Conservation (phyloP, 2,329 filamentous ascomycete genomes). For the Botrytis byssoidea region DNA sequence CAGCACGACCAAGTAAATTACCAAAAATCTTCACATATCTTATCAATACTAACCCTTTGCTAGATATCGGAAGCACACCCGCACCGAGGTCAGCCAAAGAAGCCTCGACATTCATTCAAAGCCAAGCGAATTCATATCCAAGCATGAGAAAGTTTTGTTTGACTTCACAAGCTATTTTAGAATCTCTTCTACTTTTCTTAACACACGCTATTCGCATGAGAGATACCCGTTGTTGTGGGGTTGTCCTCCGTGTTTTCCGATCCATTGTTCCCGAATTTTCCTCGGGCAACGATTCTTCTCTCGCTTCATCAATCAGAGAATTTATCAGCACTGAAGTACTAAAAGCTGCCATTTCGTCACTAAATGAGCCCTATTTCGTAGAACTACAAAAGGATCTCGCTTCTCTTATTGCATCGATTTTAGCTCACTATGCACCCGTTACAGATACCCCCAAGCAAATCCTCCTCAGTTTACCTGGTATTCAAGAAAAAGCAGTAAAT, state of each 20-base stretch:
- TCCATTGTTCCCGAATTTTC: constrained; percentile 78
- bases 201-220: constrained; percentile 86
- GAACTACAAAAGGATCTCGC: constrained; percentile 93
- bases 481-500: constrained; percentile 67
- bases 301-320: constrained; percentile 69
- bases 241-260: constrained; percentile 82
- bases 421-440: constrained; percentile 69
- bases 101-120: constrained; percentile 33
- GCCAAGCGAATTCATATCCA: constrained; percentile 40
- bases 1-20: constrained; percentile 61
- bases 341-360: constrained; percentile 82
- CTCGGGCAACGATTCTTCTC: constrained; percentile 47
- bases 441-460: constrained; percentile 72
- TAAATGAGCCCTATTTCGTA: constrained; percentile 95
- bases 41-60: constrained; percentile 25
- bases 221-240: constrained; percentile 83
- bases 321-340: constrained; percentile 89
- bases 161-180: constrained; percentile 72
- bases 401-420: constrained; percentile 79
- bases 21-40: neutral
- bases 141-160: constrained; percentile 81
- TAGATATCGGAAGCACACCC: constrained; percentile 9
- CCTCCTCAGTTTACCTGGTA: constrained; percentile 75
- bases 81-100: constrained; percentile 30
- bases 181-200: constrained; percentile 87